phyloP scores from a whole-genome alignment of 257 asterid species.

The Solanum chilense region DNA sequence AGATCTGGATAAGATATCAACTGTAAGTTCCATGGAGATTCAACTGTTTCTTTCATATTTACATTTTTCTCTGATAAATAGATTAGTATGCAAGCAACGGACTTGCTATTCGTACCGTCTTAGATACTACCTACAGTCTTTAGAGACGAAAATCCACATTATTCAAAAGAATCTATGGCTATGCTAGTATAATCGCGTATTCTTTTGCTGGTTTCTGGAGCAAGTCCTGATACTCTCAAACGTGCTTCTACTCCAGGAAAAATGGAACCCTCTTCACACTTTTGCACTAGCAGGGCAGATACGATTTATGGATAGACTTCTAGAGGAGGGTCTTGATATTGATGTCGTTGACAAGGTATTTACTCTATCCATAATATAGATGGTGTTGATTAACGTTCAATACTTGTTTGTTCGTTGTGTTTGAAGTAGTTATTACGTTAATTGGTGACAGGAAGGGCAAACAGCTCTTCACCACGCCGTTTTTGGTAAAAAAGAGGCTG shows the following conservation, averaged over 20 bases:
- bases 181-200: not conserved
- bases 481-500: conserved; percentile 82
- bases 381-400: not conserved
- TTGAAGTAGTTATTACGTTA: not conserved
- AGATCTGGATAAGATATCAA: conserved; percentile 48
- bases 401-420: conserved; percentile 1
- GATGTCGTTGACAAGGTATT: conserved; percentile 50
- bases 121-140: not conserved
- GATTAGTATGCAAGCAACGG: not conserved
- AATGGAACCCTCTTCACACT: conserved; percentile 83
- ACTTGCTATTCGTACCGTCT: not conserved
- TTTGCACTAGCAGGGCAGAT: conserved; percentile 81
- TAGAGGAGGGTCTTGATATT: conserved; percentile 40
- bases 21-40: conserved; percentile 32
- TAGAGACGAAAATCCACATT: not conserved
- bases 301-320: conserved; percentile 62
- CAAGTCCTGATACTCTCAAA: not conserved
- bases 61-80: not conserved
- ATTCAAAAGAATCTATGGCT: not conserved
- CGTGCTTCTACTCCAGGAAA: conserved; percentile 27
- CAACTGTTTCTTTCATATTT: not conserved
- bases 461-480: conserved; percentile 89
- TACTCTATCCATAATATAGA: not conserved
- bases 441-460: conserved; percentile 55
- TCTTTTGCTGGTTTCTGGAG: not conserved